These are phyloP conservation scores for Ceratocystis cacaofunesta DNA, from an alignment of 2,329 filamentous ascomycete genomes.

Conservation along the genomic window DNA sequence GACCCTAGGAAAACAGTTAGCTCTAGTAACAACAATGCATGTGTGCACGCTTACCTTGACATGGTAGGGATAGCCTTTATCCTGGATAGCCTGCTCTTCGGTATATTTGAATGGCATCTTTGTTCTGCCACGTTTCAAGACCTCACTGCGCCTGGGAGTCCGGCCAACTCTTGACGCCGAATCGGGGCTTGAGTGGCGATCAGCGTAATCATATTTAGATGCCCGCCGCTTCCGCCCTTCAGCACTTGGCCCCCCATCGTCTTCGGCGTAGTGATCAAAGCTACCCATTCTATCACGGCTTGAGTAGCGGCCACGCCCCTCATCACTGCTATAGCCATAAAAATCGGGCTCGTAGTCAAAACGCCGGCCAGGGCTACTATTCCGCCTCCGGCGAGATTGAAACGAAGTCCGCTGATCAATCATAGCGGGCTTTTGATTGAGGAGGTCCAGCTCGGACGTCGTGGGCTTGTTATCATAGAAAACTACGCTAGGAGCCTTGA, in stretches of 20 bases:
- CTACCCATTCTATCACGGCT: slow-evolving; percentile 25
- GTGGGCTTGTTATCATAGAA: slow-evolving; percentile 15
- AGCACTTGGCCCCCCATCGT: slow-evolving; percentile 29
- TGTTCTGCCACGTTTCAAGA: slow-evolving; percentile 77
- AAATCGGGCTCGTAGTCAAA: background rate
- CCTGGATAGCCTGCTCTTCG: slow-evolving; percentile 63
- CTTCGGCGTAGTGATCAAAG: slow-evolving; percentile 18
- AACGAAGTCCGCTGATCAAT: slow-evolving; percentile 10
- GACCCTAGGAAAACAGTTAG: slow-evolving; percentile 41
- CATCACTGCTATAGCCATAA: background rate
- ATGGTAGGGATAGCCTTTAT: slow-evolving; percentile 72
- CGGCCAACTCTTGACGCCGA: slow-evolving; percentile 26
- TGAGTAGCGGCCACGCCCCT: slow-evolving; percentile 29
- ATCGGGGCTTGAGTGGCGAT: slow-evolving; percentile 4
- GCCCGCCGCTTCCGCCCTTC: slow-evolving; percentile 21
- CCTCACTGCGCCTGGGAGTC: slow-evolving; percentile 43
- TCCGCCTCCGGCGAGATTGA: slow-evolving; percentile 4
- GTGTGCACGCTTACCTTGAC: slow-evolving; percentile 51
- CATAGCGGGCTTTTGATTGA: background rate
- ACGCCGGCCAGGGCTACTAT: background rate
- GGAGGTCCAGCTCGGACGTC: background rate
- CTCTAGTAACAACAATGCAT: background rate
- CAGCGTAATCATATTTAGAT: background rate
- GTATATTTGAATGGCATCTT: slow-evolving; percentile 71
- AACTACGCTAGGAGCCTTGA: slow-evolving; percentile 8